phyloP scores from a whole-genome alignment of 2,329 filamentous ascomycete genomes.

The Fusarium citri region DNA sequence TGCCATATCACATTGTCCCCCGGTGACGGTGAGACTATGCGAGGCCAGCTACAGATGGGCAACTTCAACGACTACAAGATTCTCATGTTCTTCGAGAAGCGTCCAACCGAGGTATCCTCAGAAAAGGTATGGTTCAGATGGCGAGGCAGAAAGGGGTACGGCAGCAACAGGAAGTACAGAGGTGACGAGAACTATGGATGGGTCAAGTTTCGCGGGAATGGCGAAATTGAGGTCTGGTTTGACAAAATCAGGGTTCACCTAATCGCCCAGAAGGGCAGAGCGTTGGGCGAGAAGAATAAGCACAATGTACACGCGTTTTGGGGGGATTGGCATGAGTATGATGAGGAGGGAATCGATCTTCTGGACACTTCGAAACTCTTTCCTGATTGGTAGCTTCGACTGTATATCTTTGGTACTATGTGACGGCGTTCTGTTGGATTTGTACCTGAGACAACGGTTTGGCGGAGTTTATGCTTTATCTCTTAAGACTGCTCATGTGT shows the following conservation, averaged over 20 bases:
- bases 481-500: not conserved
- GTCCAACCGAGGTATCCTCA: not conserved
- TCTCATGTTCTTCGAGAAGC: not conserved
- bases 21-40: not conserved
- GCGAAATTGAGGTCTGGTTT: not conserved
- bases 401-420: too few species aligned
- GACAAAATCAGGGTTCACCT: not conserved
- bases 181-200: not conserved
- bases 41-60: not conserved
- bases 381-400: not conserved
- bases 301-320: not conserved
- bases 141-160: not conserved
- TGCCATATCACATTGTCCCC: not conserved
- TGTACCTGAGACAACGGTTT: not conserved
- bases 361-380: not conserved
- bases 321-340: constrained; percentile 1
- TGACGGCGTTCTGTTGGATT: not conserved
- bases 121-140: not conserved
- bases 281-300: fast-evolving
- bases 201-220: not conserved
- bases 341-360: not conserved
- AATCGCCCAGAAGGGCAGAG: not conserved
- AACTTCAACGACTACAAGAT: not conserved
- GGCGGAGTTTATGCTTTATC: not conserved
- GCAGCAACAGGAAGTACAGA: not conserved